A percentile compares a stretch with the other conserved stretches of the same genome.
These are phyloP conservation scores for Excoecaria agallocha DNA, from an alignment of 345 rosid genomes.

Conservation along the genomic window DNA sequence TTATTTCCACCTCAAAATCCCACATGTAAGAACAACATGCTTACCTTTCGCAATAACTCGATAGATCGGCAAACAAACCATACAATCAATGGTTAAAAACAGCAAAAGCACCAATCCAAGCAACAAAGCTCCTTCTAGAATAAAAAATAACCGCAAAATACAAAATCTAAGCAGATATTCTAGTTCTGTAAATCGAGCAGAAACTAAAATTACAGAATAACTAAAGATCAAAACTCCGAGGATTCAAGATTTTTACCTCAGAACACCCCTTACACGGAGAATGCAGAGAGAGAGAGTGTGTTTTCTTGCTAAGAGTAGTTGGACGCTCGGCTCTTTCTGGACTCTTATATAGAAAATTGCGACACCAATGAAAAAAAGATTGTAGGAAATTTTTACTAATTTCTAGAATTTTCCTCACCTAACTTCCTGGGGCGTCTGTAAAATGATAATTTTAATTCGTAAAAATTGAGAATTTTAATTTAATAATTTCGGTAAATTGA, in stretches of 20 bases:
- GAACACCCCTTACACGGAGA: slow-evolving; percentile 24
- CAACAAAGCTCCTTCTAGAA: neutral
- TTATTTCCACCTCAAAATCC: neutral
- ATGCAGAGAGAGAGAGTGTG: neutral
- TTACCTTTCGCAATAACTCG: neutral
- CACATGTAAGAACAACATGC: neutral
- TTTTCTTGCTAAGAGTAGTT: neutral
- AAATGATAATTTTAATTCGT: neutral
- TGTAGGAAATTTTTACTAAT: neutral
- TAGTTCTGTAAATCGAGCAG: neutral
- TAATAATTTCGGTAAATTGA: too few relatives aligned
- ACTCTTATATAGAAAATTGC: neutral
- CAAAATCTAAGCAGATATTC: neutral
- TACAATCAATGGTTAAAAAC: neutral
- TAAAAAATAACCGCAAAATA: neutral
- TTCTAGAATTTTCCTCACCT: neutral
- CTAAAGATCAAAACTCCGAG: neutral
- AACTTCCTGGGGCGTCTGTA: neutral
- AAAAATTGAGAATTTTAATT: too few relatives aligned
- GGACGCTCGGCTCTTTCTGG: neutral
- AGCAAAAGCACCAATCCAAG: slow-evolving; percentile 5
- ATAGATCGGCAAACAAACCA: neutral
- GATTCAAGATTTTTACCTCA: slow-evolving; percentile 15
- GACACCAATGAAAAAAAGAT: neutral
- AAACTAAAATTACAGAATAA: neutral